phyloP scores from a whole-genome alignment of 2,329 filamentous ascomycete genomes.

The Aureobasidium sp. region DNA sequence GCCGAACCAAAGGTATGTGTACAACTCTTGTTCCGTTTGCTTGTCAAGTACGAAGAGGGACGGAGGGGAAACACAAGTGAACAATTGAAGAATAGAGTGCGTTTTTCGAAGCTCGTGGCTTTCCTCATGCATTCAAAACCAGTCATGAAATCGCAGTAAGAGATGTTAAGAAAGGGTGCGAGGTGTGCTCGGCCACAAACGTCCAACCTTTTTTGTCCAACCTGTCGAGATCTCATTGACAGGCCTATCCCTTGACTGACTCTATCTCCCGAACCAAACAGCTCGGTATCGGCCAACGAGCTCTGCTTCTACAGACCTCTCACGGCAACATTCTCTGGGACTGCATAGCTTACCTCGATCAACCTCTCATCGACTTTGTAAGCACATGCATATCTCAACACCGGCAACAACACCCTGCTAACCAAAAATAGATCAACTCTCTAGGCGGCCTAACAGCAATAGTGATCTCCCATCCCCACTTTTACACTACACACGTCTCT shows the following conservation, averaged over 20 bases:
- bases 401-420: background rate
- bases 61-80: no score
- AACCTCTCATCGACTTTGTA: slow-evolving; percentile 47
- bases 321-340: slow-evolving; percentile 74
- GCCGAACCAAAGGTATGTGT: slow-evolving; percentile 36
- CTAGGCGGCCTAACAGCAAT: slow-evolving; percentile 64
- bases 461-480: slow-evolving; percentile 61
- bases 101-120: no score
- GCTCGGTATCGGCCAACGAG: slow-evolving; percentile 68
- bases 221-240: no score
- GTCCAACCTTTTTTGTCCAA: no score
- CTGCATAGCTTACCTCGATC: slow-evolving; percentile 61
- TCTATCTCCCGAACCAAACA: slow-evolving; percentile 21
- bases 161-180: no score
- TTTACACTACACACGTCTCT: slow-evolving; percentile 66
- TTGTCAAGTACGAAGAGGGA: no score
- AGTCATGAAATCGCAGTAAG: no score
- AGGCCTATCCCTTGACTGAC: background rate
- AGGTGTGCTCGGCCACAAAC: no score
- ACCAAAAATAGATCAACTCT: slow-evolving; percentile 37
- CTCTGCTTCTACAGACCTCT: slow-evolving; percentile 57
- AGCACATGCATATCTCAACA: background rate
- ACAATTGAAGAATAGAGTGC: no score
- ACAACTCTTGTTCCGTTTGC: no score
- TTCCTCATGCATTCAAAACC: no score